Evolutionary conservation across 805 yeast genomes (phyloP).

Genomic region (Starmerella bacillaris): DNA sequence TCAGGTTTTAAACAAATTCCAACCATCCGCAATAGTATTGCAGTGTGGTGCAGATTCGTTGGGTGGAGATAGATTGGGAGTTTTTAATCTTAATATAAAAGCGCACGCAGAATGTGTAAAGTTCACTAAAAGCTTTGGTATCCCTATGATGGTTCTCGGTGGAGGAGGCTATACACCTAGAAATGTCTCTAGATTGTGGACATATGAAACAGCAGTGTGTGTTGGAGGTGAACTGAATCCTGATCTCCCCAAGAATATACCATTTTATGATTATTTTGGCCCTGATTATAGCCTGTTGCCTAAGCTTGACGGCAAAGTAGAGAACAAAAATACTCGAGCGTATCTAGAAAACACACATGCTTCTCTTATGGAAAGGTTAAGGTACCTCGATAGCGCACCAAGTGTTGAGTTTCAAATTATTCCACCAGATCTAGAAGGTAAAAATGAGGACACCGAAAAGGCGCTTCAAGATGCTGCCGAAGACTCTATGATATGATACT

Average conservation of each 20-base stretch:
- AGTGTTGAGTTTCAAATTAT: constrained; percentile 81
- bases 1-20: constrained; percentile 70
- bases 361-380: constrained; percentile 59
- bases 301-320: constrained; percentile 54
- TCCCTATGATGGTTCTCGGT: constrained; percentile 86
- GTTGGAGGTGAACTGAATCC: constrained; percentile 60
- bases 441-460: constrained; percentile 24
- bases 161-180: constrained; percentile 99
- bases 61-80: constrained; percentile 88
- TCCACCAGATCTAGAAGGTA: constrained; percentile 45
- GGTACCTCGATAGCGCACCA: constrained; percentile 80
- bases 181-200: constrained; percentile 90
- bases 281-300: constrained; percentile 89
- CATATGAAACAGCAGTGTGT: constrained; percentile 77
- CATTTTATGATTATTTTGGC: constrained; percentile 66
- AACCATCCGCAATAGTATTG: constrained; percentile 88
- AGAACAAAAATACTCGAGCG: constrained; percentile 68
- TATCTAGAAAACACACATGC: constrained; percentile 64
- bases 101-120: constrained; percentile 96
- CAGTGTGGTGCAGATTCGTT: constrained; percentile 98
- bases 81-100: constrained; percentile 78
- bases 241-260: constrained; percentile 56
- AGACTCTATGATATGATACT: too few relatives aligned
- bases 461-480: constrained; percentile 21
- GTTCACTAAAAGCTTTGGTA: constrained; percentile 64